These are phyloP conservation scores for Allomyces arbusculus DNA, from an alignment of 192 early-diverging fungal species.

Conservation along the genomic window DNA sequence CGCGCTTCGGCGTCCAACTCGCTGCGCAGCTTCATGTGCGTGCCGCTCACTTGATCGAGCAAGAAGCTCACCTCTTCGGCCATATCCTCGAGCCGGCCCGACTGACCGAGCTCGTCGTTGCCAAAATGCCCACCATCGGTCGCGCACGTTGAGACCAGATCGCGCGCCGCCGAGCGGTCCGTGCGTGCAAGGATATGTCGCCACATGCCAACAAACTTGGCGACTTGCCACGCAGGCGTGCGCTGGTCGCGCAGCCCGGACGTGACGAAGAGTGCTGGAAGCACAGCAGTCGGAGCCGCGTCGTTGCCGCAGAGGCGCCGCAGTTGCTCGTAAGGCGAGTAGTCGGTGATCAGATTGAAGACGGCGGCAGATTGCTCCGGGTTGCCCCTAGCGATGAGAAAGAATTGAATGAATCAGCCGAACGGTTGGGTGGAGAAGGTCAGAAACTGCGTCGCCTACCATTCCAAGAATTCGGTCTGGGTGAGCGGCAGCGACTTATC, in stretches of 20 bases:
- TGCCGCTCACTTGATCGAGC: too few relatives aligned
- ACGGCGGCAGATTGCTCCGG: slow-evolving; percentile 20
- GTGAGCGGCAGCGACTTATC: slow-evolving; percentile 50
- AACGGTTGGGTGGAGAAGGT: background rate
- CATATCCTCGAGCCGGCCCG: too few relatives aligned
- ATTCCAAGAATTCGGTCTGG: slow-evolving; percentile 47
- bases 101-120: too few relatives aligned
- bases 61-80: too few relatives aligned
- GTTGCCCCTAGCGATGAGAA: slow-evolving; percentile 21
- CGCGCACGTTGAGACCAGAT: too few relatives aligned
- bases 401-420: background rate
- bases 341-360: slow-evolving; percentile 34
- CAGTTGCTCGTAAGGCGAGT: slow-evolving; percentile 34
- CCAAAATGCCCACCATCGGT: too few relatives aligned
- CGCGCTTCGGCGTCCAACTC: too few relatives aligned
- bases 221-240: background rate
- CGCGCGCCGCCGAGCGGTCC: too few relatives aligned
- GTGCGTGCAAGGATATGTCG: background rate
- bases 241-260: background rate
- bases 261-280: background rate
- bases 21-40: too few relatives aligned
- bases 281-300: background rate
- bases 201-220: background rate
- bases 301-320: background rate
- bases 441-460: slow-evolving; percentile 1